Evolutionary conservation across 108 stramenopile species (phyloP).

Genomic region (Cyclotella distinguenda): DNA sequence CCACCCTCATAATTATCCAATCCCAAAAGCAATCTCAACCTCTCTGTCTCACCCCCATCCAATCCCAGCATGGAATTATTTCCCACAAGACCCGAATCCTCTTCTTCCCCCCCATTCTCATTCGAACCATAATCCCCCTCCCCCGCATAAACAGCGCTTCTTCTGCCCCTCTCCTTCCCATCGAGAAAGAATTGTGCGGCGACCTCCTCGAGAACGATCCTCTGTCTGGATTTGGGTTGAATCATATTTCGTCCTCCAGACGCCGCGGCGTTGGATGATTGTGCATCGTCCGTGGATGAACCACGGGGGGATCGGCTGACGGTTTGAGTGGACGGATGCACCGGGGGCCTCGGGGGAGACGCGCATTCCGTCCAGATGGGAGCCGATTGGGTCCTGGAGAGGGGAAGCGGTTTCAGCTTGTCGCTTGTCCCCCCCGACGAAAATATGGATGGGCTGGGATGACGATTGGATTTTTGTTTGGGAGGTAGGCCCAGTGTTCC

Average conservation of each 20-base stretch:
- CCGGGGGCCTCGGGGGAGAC: background rate
- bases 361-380: background rate
- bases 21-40: background rate
- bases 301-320: background rate
- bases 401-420: too few species aligned
- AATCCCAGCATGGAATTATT: slow-evolving; percentile 2
- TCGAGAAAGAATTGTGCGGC: slow-evolving; percentile 27
- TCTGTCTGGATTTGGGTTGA: slow-evolving; percentile 37
- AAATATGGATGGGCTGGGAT: too few species aligned
- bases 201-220: slow-evolving; percentile 31
- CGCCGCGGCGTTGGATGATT: background rate
- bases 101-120: background rate
- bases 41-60: background rate
- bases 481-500: background rate
- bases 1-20: background rate
- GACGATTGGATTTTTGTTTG: background rate
- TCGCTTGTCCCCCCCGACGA: too few species aligned
- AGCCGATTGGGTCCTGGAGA: slow-evolving; percentile 5
- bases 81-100: background rate
- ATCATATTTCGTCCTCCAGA: too few species aligned
- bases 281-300: background rate
- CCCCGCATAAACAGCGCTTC: background rate
- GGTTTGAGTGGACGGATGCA: background rate
- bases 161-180: background rate
- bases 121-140: background rate